Conservation (phyloP, 805 yeast genomes). For the Wickerhamomyces kurtzmanii region DNA sequence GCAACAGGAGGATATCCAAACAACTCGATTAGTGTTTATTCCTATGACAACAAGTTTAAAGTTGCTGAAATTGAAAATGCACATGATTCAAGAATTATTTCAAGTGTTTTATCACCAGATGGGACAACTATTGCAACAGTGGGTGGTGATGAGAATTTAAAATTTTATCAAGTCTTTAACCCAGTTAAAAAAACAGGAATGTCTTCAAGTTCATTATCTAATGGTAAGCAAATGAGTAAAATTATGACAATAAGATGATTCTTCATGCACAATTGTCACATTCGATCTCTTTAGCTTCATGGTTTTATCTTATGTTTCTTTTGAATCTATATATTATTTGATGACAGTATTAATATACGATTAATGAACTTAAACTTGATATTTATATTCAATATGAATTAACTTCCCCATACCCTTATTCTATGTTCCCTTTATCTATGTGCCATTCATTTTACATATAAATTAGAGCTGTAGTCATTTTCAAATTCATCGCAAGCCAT, state of each 20-base stretch:
- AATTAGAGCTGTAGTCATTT: no score
- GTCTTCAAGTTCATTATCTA: conserved; percentile 18
- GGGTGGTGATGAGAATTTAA: conserved; percentile 92
- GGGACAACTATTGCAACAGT: conserved; percentile 86
- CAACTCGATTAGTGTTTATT: conserved; percentile 73
- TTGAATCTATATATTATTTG: no score
- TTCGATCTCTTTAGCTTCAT: no score
- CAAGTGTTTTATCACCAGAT: conserved; percentile 83
- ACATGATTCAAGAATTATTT: conserved; percentile 81
- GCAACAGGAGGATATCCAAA: conserved; percentile 93
- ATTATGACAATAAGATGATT: conserved; percentile 42
- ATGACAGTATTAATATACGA: no score
- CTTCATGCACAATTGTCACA: no score
- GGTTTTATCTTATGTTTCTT: no score
- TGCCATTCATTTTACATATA: no score
- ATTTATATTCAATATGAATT: no score
- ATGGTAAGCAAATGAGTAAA: conserved; percentile 37
- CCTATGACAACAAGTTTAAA: conserved; percentile 76
- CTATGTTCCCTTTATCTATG: no score
- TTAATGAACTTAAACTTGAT: no score
- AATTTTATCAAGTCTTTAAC: conserved; percentile 90
- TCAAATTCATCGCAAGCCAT: no score
- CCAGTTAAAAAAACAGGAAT: conserved; percentile 24
- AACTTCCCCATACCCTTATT: no score
- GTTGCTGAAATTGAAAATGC: conserved; percentile 83